Base-by-base conservation (phyloP, 257 asterid genomes). In the Lycium barbarum region DNA sequence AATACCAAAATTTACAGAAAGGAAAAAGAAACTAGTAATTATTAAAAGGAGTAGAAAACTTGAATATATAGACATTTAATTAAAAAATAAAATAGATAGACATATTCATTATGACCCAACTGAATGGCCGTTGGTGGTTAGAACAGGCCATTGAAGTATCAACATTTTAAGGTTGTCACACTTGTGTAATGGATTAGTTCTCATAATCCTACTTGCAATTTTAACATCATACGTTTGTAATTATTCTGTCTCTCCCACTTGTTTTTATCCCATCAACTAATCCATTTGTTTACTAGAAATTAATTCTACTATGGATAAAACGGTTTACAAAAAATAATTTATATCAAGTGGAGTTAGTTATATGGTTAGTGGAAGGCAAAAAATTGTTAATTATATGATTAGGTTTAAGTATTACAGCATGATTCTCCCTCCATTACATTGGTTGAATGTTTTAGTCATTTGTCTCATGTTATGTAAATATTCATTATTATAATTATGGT, bases 111-210 rank as follows among this genome's bases (percentile, higher is more conserved):
- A 81, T 81, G 72, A 65, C 12, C 12, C 40, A 81, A 81, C 84
- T 81, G 84, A 81, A 61, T 81, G 84, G 38, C 84, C n/a, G 84
- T 81, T 81, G 53, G 73, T 81, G 73, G 84, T 81, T 81, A 81
- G 35, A 36, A 80, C 40, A 80, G 53, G 20, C 81, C 43, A 36
- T 80, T n/a, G 72, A 35, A 59, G 36, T 43, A 59, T 8, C 7
- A 57, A 6, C 12, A 33, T 79, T 79, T 80, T 81, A 81, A 81
- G 84, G 84, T 81, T 81, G 62, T 81, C 59, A 81, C 74, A 47
- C 61, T 47, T 43, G 10, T 81, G 33, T 81, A 35, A 81, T 43
- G 43, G 73, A 18, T 74, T 74, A 49, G 62, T 22, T 49, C 81
- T 74, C 62, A 74, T 49, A 49, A 74, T 3, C 59, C 17, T 20